Conservation (phyloP, 1,284 basidiomycete species). For the Leccinum insolens region DNA sequence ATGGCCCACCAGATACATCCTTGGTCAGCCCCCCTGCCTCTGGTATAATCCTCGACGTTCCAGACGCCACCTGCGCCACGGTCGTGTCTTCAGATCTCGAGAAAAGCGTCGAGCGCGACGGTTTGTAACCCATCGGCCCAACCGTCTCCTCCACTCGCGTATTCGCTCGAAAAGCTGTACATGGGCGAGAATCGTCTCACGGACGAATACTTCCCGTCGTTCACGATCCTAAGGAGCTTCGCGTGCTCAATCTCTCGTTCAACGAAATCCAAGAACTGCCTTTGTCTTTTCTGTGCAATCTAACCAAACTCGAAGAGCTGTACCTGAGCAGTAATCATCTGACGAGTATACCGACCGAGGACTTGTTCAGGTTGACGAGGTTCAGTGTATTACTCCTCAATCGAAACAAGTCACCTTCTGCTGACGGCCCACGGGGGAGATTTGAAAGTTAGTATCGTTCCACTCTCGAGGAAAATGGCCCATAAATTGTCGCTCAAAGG, state of each 20-base stretch:
- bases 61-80: constrained; percentile 14
- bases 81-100: constrained; percentile 23
- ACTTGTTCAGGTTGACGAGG: constrained; percentile 70
- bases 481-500: constrained; percentile 13
- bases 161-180: too few species aligned
- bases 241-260: constrained; percentile 91
- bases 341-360: constrained; percentile 88
- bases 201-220: constrained; percentile 76
- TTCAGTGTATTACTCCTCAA: constrained; percentile 87
- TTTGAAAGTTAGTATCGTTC: constrained; percentile 6
- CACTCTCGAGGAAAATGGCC: constrained; percentile 19
- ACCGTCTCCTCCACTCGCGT: too few species aligned
- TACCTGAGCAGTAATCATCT: constrained; percentile 96
- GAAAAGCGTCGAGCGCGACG: constrained; percentile 31
- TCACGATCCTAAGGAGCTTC: constrained; percentile 80
- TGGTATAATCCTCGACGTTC: constrained; percentile 26
- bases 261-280: constrained; percentile 94
- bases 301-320: constrained; percentile 77
- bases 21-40: constrained; percentile 14
- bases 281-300: constrained; percentile 72
- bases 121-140: constrained; percentile 7
- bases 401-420: constrained; percentile 67
- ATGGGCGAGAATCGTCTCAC: constrained; percentile 47
- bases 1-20: constrained; percentile 56
- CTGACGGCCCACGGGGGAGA: constrained; percentile 26